Base-by-base conservation (phyloP, 345 rosid species). In the Bretschneidera sinensis region DNA sequence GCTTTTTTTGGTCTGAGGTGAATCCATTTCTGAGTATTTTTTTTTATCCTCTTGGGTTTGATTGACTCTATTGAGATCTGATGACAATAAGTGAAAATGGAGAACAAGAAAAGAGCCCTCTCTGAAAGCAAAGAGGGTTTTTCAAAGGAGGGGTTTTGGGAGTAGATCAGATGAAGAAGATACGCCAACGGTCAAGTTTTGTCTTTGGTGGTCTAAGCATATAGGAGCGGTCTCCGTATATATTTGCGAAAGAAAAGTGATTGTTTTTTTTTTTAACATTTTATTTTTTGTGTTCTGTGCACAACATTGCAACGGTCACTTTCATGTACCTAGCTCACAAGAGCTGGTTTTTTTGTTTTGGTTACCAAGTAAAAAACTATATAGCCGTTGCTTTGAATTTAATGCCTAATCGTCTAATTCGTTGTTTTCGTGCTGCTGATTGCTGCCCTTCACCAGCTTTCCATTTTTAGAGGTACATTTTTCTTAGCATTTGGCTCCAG, bases 1-100 rank as follows among this genome's bases (percentile, higher is more conserved):
- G 54, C 89, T 78, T 71, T 82, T 90, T 47, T 83, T 77, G 43
- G 71, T 73, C 33, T 81, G 84, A 20, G 84, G 71, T 1, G 95
- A 68, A 24, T 82, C 95, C 98, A 92, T 92, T 65, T 66, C 71
- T 59, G 43, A 61, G 55, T 55, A 20, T 61, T 47, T 17, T 47
- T 17, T 39, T 28, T 33, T 5, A 25, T 34, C 22, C 21, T 9
- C 35, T 9, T 21, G 15, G 34, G n/a, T n/a, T n/a, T n/a, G n/a
- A n/a, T n/a, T n/a, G n/a, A n/a, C n/a, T n/a, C n/a, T n/a, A n/a
- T n/a, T n/a, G n/a, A n/a, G n/a, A n/a, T n/a, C n/a, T n/a, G n/a
- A n/a, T n/a, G n/a, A n/a, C n/a, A n/a, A n/a, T n/a, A n/a, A n/a
- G n/a, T n/a, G n/a, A n/a, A n/a, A 51, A 23, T 6, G 11, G 61